These are phyloP conservation scores for Geotrichum cucujoidarum DNA, from an alignment of 1,139 yeast species.

Conservation along the genomic window DNA sequence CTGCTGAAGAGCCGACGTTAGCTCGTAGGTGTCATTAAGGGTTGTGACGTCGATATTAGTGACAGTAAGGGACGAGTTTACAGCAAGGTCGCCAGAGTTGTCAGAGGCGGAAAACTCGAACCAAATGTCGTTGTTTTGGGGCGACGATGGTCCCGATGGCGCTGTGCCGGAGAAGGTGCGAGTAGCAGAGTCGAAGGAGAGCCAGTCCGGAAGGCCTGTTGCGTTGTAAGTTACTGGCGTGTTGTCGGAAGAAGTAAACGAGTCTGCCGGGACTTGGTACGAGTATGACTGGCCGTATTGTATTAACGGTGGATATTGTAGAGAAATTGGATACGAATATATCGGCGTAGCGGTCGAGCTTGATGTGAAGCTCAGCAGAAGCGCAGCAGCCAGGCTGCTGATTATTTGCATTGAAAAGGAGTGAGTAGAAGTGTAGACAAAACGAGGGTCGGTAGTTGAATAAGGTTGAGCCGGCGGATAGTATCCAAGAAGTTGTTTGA, in stretches of 20 bases:
- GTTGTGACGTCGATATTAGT: slow-evolving; percentile 38
- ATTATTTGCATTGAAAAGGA: neutral
- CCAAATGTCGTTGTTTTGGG: slow-evolving; percentile 28
- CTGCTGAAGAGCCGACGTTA: slow-evolving; percentile 24
- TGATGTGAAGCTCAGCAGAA: slow-evolving; percentile 2
- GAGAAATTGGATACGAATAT: slow-evolving; percentile 13
- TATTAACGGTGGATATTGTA: slow-evolving; percentile 83
- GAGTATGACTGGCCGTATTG: slow-evolving; percentile 56
- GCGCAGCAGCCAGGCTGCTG: neutral
- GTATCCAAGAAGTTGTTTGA: neutral
- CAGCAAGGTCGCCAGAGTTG: slow-evolving; percentile 41
- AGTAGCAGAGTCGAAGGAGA: slow-evolving; percentile 57
- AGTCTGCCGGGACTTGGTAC: slow-evolving; percentile 68
- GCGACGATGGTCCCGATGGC: slow-evolving; percentile 29
- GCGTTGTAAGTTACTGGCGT: slow-evolving; percentile 52
- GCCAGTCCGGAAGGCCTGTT: slow-evolving; percentile 67
- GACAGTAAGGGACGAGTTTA: slow-evolving; percentile 55
- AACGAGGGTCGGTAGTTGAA: neutral
- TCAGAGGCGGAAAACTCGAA: slow-evolving; percentile 65
- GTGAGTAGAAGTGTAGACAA: too few relatives aligned
- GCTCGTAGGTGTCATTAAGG: slow-evolving; percentile 18
- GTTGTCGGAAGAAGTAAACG: slow-evolving; percentile 50
- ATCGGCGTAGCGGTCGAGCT: slow-evolving; percentile 9
- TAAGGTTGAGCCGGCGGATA: neutral
- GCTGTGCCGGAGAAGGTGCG: slow-evolving; percentile 73